A percentile compares a stretch with the other conserved stretches of the same genome.
These are phyloP conservation scores for Coemansia sp. DNA, from an alignment of 192 early-diverging fungal genomes.

Conservation along the genomic window DNA sequence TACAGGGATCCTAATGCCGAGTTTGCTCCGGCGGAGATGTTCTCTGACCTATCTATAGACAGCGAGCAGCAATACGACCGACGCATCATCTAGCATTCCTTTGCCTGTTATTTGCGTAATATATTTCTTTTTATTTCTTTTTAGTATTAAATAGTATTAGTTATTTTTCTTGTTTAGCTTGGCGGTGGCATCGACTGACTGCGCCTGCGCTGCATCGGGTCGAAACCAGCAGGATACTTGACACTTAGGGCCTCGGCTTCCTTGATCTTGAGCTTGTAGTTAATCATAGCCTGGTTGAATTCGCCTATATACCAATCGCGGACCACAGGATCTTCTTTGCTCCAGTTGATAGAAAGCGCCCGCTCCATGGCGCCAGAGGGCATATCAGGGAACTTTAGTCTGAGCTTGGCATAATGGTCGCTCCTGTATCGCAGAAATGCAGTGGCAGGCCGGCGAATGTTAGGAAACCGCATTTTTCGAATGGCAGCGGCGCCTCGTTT, in stretches of 20 bases:
- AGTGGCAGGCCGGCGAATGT: slow-evolving; percentile 10
- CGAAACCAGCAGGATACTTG: background rate
- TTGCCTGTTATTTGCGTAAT: background rate
- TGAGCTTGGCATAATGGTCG: slow-evolving; percentile 11
- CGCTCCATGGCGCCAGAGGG: slow-evolving; percentile 27
- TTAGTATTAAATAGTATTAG: background rate
- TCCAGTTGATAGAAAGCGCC: slow-evolving; percentile 31
- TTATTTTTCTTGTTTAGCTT: background rate
- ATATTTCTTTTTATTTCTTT: background rate
- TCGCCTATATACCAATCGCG: slow-evolving; percentile 16
- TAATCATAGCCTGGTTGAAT: slow-evolving; percentile 16
- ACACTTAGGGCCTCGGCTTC: background rate
- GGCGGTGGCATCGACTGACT: background rate
- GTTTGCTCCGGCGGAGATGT: slow-evolving; percentile 1
- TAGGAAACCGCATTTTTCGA: background rate
- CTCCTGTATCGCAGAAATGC: slow-evolving; percentile 37
- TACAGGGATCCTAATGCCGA: slow-evolving; percentile 3
- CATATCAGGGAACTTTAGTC: slow-evolving; percentile 10
- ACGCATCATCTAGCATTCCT: slow-evolving; percentile 16
- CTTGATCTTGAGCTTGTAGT: slow-evolving; percentile 17
- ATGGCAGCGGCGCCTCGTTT: background rate
- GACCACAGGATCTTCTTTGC: slow-evolving; percentile 13
- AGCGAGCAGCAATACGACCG: slow-evolving; percentile 1
- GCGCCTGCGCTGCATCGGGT: background rate
- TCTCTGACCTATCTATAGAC: slow-evolving; percentile 7